Conservation (phyloP, 108 stramenopile species). For the Seminavis robusta region DNA sequence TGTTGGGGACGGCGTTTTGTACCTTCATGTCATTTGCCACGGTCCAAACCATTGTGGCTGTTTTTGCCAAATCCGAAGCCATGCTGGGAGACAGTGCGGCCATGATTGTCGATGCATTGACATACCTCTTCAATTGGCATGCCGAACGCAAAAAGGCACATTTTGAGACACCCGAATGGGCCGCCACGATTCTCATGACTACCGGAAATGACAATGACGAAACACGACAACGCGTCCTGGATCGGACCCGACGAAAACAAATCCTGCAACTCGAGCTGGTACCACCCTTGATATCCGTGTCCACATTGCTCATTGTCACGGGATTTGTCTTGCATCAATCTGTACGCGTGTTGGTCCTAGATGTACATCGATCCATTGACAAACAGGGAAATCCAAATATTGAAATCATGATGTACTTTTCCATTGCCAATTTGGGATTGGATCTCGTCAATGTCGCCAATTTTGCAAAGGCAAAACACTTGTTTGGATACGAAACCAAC, state of each 20-base stretch:
- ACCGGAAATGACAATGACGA: neutral
- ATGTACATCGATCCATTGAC: slow-evolving; percentile 17
- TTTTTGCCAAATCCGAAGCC: slow-evolving; percentile 53
- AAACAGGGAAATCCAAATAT: slow-evolving; percentile 42
- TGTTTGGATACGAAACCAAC: slow-evolving; percentile 41
- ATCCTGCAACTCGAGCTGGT: slow-evolving; percentile 43
- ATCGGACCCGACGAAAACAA: slow-evolving; percentile 31
- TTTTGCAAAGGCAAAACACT: slow-evolving; percentile 55
- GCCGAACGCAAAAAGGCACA: slow-evolving; percentile 57
- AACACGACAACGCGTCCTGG: slow-evolving; percentile 13
- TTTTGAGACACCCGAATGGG: slow-evolving; percentile 13
- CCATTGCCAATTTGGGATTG: slow-evolving; percentile 43
- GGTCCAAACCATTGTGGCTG: slow-evolving; percentile 38
- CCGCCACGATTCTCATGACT: neutral
- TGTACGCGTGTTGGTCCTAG: slow-evolving; percentile 27
- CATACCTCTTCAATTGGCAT: slow-evolving; percentile 62
- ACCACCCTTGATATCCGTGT: slow-evolving; percentile 50
- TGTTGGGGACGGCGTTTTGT: slow-evolving; percentile 43
- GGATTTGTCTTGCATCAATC: slow-evolving; percentile 16
- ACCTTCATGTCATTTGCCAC: slow-evolving; percentile 57
- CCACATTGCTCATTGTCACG: slow-evolving; percentile 44
- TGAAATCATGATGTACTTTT: slow-evolving; percentile 55
- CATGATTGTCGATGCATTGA: slow-evolving; percentile 66
- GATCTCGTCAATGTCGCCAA: slow-evolving; percentile 59
- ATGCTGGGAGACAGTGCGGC: slow-evolving; percentile 57